Base-by-base conservation (phyloP, 1,284 basidiomycete species). In the Pseudozyma hubeiensis region DNA sequence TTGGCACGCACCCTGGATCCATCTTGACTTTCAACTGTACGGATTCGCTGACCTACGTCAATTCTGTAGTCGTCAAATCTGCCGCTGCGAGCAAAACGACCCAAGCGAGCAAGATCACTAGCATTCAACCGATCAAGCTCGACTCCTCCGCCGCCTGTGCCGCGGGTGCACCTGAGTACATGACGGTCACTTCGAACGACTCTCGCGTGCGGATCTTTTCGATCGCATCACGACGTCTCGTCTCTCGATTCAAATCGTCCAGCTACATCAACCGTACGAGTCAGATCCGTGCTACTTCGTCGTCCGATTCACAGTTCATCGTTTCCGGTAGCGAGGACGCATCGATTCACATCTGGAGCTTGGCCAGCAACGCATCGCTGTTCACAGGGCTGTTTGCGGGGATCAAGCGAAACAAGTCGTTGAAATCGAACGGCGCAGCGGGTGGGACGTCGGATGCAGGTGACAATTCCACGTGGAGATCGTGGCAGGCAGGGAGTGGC, bases 161-260 rank as follows among this genome's bases (percentile, higher is more conserved):
- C 33, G 13, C 37, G 2, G 19, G 14, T 14, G 8, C 44, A 5
- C 17, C 37, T 10, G 84, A 86, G 35, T 75, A 79, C 7, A 67
- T 86, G 30, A 78, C 85, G 19, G 72, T 86, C 50, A 84, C 84
- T 16, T 82, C 79, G 16, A 86, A 86, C 75, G 85, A 86, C 51
- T 84, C 84, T 9, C 75, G 85, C 16, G 65, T 85, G 10, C 71
- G 85, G 0, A 67, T 85, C 37, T 86, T 82, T 67, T 76, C 81
- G n/a, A 63, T 83, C 19, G 54, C 47, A 33, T 77, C 81, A 46
- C 80, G 78, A 31, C 49, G 62, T 17, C 66, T 59, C 59, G 53
- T 75, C 41, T 61, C 75, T 14, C 75, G 82, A 19, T 73, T 73
- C 61, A 81, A 80, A 47, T 75, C 70, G 11, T 46, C 61, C 16